Percentiles rank a stretch among this genome's conserved stretches.
These are phyloP conservation scores for Ensete glaucum DNA, from an alignment of 176 grass and related monocot species.

Conservation along the genomic window DNA sequence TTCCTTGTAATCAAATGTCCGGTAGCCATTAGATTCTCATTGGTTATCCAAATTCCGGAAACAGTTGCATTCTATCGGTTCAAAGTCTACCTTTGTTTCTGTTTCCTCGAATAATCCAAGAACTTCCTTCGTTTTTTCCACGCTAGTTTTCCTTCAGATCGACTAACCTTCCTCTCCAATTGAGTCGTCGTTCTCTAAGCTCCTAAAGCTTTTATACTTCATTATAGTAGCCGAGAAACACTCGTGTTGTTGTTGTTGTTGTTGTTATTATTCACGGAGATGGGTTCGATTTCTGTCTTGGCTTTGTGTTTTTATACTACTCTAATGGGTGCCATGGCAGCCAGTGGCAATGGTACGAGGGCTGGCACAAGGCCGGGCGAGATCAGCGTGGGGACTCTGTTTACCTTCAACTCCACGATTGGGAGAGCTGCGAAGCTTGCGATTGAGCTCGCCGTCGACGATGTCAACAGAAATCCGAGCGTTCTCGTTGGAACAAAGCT, in stretches of 20 bases:
- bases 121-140: too few relatives aligned
- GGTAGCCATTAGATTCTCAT: background rate
- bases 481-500: slow-evolving; percentile 41
- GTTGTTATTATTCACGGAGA: slow-evolving; percentile 12
- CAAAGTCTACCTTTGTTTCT: too few relatives aligned
- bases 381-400: slow-evolving; percentile 42
- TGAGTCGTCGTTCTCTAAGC: background rate
- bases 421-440: slow-evolving; percentile 43
- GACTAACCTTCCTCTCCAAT: background rate
- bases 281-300: slow-evolving; percentile 20
- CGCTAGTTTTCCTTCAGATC: too few relatives aligned
- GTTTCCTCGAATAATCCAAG: too few relatives aligned
- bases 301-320: slow-evolving; percentile 17
- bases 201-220: background rate
- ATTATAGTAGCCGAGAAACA: background rate
- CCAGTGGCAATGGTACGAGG: slow-evolving; percentile 15
- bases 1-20: background rate
- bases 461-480: slow-evolving; percentile 45
- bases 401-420: slow-evolving; percentile 56
- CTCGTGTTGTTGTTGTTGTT: background rate
- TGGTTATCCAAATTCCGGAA: background rate
- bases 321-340: slow-evolving; percentile 17
- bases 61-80: too few relatives aligned
- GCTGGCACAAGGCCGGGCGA: slow-evolving; percentile 25
- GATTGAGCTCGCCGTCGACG: slow-evolving; percentile 50